Conservation (phyloP, 345 rosid species). For the Heritiera littoralis region DNA sequence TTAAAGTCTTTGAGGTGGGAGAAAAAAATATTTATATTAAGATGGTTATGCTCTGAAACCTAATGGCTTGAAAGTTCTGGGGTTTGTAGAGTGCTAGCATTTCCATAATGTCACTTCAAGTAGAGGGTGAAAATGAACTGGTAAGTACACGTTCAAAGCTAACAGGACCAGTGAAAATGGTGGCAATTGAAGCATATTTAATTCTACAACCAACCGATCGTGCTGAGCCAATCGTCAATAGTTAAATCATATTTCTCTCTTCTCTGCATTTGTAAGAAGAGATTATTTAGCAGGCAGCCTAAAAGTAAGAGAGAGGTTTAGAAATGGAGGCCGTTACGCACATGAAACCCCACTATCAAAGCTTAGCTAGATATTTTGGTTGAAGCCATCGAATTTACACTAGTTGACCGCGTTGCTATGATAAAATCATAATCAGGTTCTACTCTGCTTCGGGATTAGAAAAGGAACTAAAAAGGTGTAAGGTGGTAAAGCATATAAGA, state of each 20-base stretch:
- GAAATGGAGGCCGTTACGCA: background rate
- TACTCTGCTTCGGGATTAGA: background rate
- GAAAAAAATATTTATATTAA: too few species aligned
- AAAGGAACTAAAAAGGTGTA: background rate
- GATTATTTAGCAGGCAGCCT: background rate
- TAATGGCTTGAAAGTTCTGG: too few species aligned
- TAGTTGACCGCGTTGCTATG: background rate
- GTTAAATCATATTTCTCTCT: background rate
- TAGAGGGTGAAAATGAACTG: background rate
- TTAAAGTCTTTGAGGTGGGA: too few species aligned
- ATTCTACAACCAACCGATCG: background rate
- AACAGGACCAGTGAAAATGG: background rate
- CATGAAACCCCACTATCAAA: background rate
- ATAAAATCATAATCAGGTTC: background rate
- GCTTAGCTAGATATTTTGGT: background rate
- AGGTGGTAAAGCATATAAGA: background rate
- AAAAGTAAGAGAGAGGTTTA: conserved; percentile 1
- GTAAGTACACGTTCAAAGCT: background rate
- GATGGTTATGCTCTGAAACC: too few species aligned
- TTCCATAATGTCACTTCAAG: background rate
- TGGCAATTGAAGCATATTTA: background rate
- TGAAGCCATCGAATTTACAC: background rate
- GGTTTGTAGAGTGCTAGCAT: background rate
- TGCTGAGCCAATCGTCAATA: background rate
- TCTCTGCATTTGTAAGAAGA: background rate